Evolutionary conservation across 768 basidiomycete species (phyloP).

Genomic region (Rhodotorula graminis): DNA sequence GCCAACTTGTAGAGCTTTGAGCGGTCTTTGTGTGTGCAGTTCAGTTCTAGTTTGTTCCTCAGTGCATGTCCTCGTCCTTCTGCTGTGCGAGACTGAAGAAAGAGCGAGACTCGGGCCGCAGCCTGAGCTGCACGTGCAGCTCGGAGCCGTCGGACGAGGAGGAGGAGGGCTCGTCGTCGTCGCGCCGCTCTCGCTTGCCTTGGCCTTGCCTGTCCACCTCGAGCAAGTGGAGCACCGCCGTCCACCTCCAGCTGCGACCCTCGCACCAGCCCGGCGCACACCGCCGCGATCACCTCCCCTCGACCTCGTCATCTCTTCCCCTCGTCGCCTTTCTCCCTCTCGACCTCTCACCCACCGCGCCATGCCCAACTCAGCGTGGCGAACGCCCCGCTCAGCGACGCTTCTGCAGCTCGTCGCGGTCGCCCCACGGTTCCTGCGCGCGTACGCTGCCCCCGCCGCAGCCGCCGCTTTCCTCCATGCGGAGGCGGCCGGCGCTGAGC

Average conservation of each 20-base stretch:
- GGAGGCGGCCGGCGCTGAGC: neutral
- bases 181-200: too few species aligned
- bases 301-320: neutral
- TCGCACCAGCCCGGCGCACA: too few species aligned
- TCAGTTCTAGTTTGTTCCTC: neutral
- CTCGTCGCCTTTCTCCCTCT: neutral
- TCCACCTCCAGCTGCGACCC: too few species aligned
- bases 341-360: neutral
- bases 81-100: too few species aligned
- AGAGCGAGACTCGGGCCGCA: too few species aligned
- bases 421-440: neutral
- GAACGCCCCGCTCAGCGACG: constrained; percentile 1
- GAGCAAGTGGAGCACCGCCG: too few species aligned
- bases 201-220: too few species aligned
- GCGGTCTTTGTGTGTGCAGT: neutral
- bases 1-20: neutral
- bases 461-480: neutral
- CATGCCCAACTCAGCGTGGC: neutral
- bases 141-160: too few species aligned
- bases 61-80: too few species aligned
- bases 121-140: too few species aligned
- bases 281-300: neutral
- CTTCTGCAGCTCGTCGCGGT: constrained; percentile 11
- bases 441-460: constrained; percentile 9
- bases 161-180: too few species aligned